Evolutionary conservation across 768 basidiomycete genomes (phyloP).

Genomic region (Porpolomopsis calyptriformis): DNA sequence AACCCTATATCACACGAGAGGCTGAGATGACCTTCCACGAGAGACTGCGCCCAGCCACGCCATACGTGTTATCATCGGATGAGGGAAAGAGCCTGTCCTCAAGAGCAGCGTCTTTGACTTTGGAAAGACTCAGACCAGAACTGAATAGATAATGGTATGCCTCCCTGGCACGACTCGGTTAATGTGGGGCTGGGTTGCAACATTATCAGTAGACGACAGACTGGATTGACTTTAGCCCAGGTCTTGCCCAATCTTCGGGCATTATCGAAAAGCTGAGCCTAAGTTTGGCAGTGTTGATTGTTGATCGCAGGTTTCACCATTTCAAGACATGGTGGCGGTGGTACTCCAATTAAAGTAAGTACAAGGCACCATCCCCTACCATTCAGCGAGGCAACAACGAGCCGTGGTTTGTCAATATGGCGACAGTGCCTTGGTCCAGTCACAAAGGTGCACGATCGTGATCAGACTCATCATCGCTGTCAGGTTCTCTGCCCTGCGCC

Average conservation of each 20-base stretch:
- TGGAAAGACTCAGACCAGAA: conserved; percentile 44
- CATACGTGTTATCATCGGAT: conserved; percentile 30
- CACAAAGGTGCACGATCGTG: too few species aligned
- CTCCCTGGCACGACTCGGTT: conserved; percentile 19
- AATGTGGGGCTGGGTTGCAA: not conserved
- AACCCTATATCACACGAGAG: not conserved
- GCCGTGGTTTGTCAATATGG: too few species aligned
- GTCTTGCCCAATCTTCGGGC: conserved; percentile 18
- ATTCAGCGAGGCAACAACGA: too few species aligned
- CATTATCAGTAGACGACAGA: not conserved
- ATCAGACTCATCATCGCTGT: conserved; percentile 61
- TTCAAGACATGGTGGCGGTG: too few species aligned
- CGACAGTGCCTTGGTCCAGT: too few species aligned
- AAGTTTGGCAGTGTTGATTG: not conserved
- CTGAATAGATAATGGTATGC: conserved; percentile 39
- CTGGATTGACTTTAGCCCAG: conserved; percentile 1
- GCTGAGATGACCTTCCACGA: conserved; percentile 63
- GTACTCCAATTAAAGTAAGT: too few species aligned
- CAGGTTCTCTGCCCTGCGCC: conserved; percentile 23
- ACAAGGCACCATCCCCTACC: too few species aligned
- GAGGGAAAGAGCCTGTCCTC: conserved; percentile 46
- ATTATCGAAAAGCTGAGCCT: conserved; percentile 21
- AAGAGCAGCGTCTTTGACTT: conserved; percentile 56
- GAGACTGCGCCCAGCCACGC: conserved; percentile 65
- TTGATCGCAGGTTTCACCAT: too few species aligned